These are phyloP conservation scores for Brettanomyces anomalus DNA, from an alignment of 805 yeast genomes.

Conservation along the genomic window DNA sequence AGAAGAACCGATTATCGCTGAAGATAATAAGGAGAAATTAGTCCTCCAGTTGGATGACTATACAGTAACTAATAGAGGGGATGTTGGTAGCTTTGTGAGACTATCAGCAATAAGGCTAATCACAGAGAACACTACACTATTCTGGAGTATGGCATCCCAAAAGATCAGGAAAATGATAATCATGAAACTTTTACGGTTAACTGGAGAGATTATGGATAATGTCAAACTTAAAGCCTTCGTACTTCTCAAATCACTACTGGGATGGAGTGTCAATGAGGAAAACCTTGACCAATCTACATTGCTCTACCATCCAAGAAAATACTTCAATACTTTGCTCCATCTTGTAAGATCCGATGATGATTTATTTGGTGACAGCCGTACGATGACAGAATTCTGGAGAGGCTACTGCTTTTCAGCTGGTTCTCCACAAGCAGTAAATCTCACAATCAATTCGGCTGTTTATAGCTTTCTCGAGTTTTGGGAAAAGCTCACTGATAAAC, in stretches of 20 bases:
- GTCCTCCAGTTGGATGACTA: constrained; percentile 58
- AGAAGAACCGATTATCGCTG: not conserved
- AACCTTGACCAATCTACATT: not conserved
- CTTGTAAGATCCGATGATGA: constrained; percentile 10
- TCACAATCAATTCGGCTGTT: constrained; percentile 34
- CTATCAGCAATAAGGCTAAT: constrained; percentile 36
- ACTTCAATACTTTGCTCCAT: constrained; percentile 21
- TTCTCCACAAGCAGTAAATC: constrained; percentile 40
- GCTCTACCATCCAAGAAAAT: constrained; percentile 13
- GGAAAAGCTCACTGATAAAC: constrained; percentile 7
- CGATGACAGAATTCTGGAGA: constrained; percentile 38
- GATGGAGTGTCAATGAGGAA: constrained; percentile 6
- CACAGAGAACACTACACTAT: constrained; percentile 14
- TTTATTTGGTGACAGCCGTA: constrained; percentile 5
- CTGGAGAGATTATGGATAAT: constrained; percentile 56
- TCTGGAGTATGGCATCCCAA: constrained; percentile 4
- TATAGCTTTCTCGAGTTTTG: constrained; percentile 25
- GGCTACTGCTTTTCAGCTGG: constrained; percentile 51
- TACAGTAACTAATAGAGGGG: constrained; percentile 75
- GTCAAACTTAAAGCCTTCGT: constrained; percentile 35
- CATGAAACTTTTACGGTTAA: constrained; percentile 39
- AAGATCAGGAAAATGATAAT: constrained; percentile 15
- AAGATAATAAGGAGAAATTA: constrained; percentile 8
- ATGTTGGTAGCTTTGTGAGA: constrained; percentile 79
- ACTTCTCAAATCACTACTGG: constrained; percentile 25